Base-by-base conservation (phyloP, 768 basidiomycete genomes). In the Antrodiella citrinella region DNA sequence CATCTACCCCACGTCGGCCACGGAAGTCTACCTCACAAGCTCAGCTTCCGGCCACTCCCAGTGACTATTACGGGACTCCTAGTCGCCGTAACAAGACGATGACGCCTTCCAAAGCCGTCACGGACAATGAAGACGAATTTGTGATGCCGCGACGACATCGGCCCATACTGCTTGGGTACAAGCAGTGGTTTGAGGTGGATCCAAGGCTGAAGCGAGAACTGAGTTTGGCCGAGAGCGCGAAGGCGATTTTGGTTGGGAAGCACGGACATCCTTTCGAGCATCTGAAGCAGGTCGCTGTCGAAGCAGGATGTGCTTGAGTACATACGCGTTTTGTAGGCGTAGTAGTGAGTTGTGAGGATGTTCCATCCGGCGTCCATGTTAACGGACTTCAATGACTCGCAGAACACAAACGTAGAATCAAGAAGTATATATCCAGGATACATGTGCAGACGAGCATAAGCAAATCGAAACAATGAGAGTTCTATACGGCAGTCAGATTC, bases 161-260 rank as follows among this genome's bases (percentile, higher is more conserved):
- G 2, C 61, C 60, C 0, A 51, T 58, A 3, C 57, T 62, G 48
- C 52, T 61, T 13, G 56, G 61, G 35, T 56, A 58, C 43, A 49
- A 54, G 26, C 63, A 65, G 48, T 65, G 63, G 63, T 43, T 56
- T 23, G 52, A 49, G 44, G 51, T 52, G 13, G 63, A 65, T 41
- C 51, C 55, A 19, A 48, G 54, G 35, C 35, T 59, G 43, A 59
- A 55, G 23, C 42, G 54, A 15, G 52, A 60, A 22, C n/a, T 51
- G 48, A 51, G 26, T 50, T 24, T 53, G 48, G 57, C 38, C 44
- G 48, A 51, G 47, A 38, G 22, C 44, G 44, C 54, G 52, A 54
- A 45, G 44, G 12, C 44, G 49, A 41, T 23, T 15, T 4, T 20
- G 50, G 23, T 40, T 18, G 51, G 42, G 40, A 26, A 44, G 47